These are phyloP conservation scores for Trichoderma arundinaceum DNA, from an alignment of 2,329 filamentous ascomycete species.

Conservation along the genomic window DNA sequence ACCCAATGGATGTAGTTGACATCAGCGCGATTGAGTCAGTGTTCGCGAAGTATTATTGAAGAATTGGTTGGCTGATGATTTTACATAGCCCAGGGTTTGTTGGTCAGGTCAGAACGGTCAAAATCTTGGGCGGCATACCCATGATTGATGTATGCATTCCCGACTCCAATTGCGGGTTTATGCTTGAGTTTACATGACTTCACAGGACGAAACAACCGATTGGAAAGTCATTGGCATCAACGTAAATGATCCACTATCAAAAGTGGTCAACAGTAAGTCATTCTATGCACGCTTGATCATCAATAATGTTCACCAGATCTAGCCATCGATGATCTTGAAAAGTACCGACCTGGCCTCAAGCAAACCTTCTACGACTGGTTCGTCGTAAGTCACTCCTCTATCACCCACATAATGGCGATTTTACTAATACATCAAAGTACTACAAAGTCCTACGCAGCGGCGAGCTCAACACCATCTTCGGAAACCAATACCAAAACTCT, in stretches of 20 bases:
- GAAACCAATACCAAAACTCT: slow-evolving; percentile 46
- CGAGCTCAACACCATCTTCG: slow-evolving; percentile 46
- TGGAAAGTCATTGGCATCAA: slow-evolving; percentile 51
- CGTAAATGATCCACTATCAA: slow-evolving; percentile 47
- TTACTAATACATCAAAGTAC: slow-evolving; percentile 39
- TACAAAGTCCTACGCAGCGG: slow-evolving; percentile 50
- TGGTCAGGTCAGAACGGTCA: slow-evolving; percentile 51
- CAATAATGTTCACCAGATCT: slow-evolving; percentile 24
- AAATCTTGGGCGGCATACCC: slow-evolving; percentile 49
- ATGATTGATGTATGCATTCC: slow-evolving; percentile 44
- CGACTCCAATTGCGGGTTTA: neutral
- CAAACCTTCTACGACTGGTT: slow-evolving; percentile 49
- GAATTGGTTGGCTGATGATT: neutral
- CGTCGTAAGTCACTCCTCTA: slow-evolving; percentile 38
- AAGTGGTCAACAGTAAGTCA: slow-evolving; percentile 43
- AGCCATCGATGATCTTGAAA: slow-evolving; percentile 48
- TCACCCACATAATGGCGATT: fast-evolving
- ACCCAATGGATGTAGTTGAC: slow-evolving; percentile 51
- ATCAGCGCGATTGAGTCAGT: slow-evolving; percentile 43
- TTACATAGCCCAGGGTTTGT: slow-evolving; percentile 39
- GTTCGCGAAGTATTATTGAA: neutral
- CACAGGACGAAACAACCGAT: slow-evolving; percentile 42
- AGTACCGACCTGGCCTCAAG: slow-evolving; percentile 47
- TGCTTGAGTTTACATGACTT: neutral
- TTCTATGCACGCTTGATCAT: too few relatives aligned